Base-by-base conservation (phyloP, 2,329 filamentous ascomycete species). In the Teratosphaeria pseudoeucalypti region DNA sequence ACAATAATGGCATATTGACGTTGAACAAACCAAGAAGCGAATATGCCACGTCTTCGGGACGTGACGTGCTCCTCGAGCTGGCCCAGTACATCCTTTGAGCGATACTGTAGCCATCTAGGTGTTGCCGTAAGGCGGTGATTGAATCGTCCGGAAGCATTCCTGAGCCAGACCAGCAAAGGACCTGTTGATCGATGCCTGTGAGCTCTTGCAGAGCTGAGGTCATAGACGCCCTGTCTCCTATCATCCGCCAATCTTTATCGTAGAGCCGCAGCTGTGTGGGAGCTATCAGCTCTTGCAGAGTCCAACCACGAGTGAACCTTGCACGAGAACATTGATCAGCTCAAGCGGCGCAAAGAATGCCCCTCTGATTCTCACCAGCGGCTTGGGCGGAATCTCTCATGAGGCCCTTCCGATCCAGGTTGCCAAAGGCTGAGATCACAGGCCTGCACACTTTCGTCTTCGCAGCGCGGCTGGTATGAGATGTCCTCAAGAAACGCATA, bases 261-360 rank as follows among this genome's bases (percentile, higher is more conserved):
- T 12, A 39, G 34, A 39, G 9, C 12, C 34, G 34, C 34, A 39
- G 9, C 4, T 6, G 34, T 10, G 6, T 10, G 4, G 64, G 64
- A 16, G 65, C 65, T 10, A 67, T 55, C 14, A 67, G 55, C 43
- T 67, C 65, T 47, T 66, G 65, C 11, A 67, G 52, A 4, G 65
- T 66, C 65, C 64, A 64, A 26, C 62, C 60, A 27, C 64, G 34
- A 10, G 34, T 39, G 34, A 39, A 39, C 4, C 34, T 23, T 23
- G 23, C 23, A 23, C 23, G 23, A 23, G 23, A 23, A 23, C 23
- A 23, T 23, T 23, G 23, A 23, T 23, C 23, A 23, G 23, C 23
- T 23, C 23, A 1, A 23, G 23, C 23, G 23, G 23, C 23, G 23
- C 23, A 23, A 2, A 23, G 23, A 23, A 23, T 23, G 23, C 23